Conservation (phyloP, 2,329 filamentous ascomycete species). For the Aspergillus sp. region DNA sequence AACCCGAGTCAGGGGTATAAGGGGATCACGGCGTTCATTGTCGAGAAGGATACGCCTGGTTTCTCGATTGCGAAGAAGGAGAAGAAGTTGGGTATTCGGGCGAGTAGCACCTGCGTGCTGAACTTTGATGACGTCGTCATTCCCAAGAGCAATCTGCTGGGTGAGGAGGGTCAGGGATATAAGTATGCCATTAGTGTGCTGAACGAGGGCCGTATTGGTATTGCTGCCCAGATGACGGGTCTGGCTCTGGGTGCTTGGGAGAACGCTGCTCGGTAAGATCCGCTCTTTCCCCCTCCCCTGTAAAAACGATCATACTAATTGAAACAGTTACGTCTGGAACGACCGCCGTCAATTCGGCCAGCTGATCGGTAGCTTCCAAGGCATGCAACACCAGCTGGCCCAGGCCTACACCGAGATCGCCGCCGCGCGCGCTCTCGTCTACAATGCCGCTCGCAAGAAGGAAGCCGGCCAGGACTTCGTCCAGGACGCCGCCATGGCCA, state of each 20-base stretch:
- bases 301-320: neutral
- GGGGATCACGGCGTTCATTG: constrained; percentile 92
- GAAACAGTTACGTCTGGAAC: constrained; percentile 83
- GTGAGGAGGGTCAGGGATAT: constrained; percentile 88
- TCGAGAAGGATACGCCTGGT: constrained; percentile 84
- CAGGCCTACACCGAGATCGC: constrained; percentile 93
- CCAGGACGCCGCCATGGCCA: constrained; percentile 95
- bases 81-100: constrained; percentile 97
- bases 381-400: constrained; percentile 98
- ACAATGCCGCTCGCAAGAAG: constrained; percentile 96
- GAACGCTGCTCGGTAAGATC: constrained; percentile 73
- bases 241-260: constrained; percentile 92
- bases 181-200: constrained; percentile 94
- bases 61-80: constrained; percentile 99
- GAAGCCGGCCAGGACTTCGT: constrained; percentile 96
- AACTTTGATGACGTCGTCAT: constrained; percentile 97
- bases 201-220: constrained; percentile 96
- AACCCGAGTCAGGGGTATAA: constrained; percentile 91
- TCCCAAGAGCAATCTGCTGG: constrained; percentile 82
- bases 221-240: constrained; percentile 98
- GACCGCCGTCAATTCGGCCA: constrained; percentile 96
- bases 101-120: constrained; percentile 93
- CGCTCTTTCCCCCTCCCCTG: neutral
- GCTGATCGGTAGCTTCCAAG: constrained; percentile 94
- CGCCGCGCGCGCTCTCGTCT: constrained; percentile 87